Evolutionary conservation across 768 basidiomycete genomes (phyloP).

Genomic region (Rhizopogon roseolus): DNA sequence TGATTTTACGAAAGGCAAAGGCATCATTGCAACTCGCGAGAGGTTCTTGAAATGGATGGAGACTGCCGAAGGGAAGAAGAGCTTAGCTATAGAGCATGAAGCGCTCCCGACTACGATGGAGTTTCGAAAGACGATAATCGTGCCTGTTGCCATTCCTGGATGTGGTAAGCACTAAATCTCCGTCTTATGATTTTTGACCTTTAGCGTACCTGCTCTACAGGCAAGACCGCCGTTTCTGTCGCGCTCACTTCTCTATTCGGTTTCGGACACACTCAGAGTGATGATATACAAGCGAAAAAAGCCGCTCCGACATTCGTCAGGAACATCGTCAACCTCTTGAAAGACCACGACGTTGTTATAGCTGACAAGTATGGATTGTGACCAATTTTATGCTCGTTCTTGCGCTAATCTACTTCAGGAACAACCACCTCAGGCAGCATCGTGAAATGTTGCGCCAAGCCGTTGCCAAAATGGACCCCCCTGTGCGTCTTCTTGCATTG

Average conservation of each 20-base stretch:
- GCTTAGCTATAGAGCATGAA: constrained; percentile 23
- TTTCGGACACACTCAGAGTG: constrained; percentile 91
- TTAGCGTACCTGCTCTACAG: constrained; percentile 30
- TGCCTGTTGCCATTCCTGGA: constrained; percentile 89
- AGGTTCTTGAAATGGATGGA: constrained; percentile 69
- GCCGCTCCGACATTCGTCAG: constrained; percentile 62
- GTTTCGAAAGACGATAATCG: constrained; percentile 74
- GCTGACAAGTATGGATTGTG: constrained; percentile 73
- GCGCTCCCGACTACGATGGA: constrained; percentile 14
- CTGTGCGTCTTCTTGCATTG: constrained; percentile 75
- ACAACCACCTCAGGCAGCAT: constrained; percentile 85
- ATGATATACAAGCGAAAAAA: constrained; percentile 86
- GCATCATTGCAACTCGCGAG: constrained; percentile 82
- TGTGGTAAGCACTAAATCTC: constrained; percentile 57
- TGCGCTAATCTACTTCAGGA: constrained; percentile 37
- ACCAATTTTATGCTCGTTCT: not conserved
- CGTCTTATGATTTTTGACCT: not conserved
- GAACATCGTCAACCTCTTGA: constrained; percentile 62
- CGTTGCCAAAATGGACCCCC: constrained; percentile 36
- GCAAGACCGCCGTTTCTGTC: constrained; percentile 83
- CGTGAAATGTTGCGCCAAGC: constrained; percentile 65
- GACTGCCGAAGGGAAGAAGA: constrained; percentile 39
- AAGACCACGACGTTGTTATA: constrained; percentile 72
- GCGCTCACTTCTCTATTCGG: constrained; percentile 77
- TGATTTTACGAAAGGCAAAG: constrained; percentile 63